Evolutionary conservation across 2,329 filamentous ascomycete species (phyloP).

Genomic region (Neonectria neomacrospora): DNA sequence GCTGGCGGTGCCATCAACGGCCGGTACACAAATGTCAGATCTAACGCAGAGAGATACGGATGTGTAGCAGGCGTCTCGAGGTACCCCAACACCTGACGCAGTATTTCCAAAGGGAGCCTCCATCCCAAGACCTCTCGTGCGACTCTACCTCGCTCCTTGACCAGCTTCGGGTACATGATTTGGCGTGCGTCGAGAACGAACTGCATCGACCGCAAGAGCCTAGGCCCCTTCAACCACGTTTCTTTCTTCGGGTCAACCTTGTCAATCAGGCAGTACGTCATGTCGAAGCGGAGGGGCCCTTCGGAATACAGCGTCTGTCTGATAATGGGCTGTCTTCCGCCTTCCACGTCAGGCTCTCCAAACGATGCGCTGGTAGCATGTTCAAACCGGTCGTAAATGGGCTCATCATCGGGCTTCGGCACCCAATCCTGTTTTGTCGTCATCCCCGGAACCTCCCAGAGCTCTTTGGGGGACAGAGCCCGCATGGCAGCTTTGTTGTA

Average conservation of each 20-base stretch:
- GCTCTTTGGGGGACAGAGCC: neutral
- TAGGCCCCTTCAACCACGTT: neutral
- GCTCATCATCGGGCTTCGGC: neutral
- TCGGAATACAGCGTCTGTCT: constrained; percentile 1
- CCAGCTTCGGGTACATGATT: neutral
- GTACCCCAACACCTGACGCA: neutral
- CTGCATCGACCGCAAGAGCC: neutral
- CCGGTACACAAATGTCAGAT: neutral
- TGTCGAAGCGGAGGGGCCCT: neutral
- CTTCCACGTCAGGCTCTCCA: neutral
- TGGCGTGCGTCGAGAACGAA: constrained; percentile 5
- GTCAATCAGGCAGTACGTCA: neutral
- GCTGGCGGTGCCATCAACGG: neutral
- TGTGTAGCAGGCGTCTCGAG: neutral
- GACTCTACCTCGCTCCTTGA: neutral
- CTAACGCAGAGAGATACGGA: neutral
- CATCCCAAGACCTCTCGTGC: neutral
- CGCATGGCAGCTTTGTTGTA: constrained; percentile 1
- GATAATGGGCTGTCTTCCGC: neutral
- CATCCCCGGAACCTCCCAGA: neutral
- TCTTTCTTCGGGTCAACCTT: neutral
- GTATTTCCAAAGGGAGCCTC: neutral
- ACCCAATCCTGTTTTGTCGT: neutral
- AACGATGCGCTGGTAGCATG: neutral
- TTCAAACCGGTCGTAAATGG: neutral